Conservation (phyloP, 2,329 filamentous ascomycete genomes). For the Pseudocercospora eumusae region DNA sequence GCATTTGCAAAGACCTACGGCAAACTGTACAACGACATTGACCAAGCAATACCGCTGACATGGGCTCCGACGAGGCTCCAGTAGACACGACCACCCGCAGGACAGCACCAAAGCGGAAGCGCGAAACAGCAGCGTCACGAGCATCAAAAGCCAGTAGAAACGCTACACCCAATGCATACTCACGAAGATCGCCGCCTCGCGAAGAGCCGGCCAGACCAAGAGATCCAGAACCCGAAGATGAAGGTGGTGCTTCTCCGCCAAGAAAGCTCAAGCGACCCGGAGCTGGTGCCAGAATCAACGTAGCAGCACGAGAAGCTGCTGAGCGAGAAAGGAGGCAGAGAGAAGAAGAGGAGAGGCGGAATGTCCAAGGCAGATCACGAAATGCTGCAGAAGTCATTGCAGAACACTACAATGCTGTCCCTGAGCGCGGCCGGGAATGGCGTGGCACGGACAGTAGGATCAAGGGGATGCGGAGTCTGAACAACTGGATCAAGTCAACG, state of each 20-base stretch:
- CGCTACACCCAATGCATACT: conserved; percentile 38
- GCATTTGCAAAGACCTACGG: neutral
- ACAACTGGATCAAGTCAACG: conserved; percentile 98
- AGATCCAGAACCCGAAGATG: conserved; percentile 25
- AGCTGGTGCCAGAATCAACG: conserved; percentile 60
- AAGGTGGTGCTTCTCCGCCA: conserved; percentile 40
- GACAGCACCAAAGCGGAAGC: conserved; percentile 35
- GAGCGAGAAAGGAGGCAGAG: conserved; percentile 52
- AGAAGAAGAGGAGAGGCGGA: conserved; percentile 46
- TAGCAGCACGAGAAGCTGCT: conserved; percentile 67
- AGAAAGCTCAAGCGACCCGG: conserved; percentile 44
- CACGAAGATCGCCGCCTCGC: conserved; percentile 38
- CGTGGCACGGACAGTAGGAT: conserved; percentile 91
- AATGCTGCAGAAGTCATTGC: conserved; percentile 69
- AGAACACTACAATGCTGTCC: conserved; percentile 94
- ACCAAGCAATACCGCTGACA: conserved; percentile 13
- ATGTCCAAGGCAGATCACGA: conserved; percentile 17
- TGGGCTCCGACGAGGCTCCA: conserved; percentile 30
- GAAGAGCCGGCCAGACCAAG: conserved; percentile 26
- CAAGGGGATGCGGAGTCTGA: conserved; percentile 90
- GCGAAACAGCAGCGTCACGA: conserved; percentile 35
- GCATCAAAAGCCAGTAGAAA: conserved; percentile 31
- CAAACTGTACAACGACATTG: neutral
- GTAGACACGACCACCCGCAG: conserved; percentile 23
- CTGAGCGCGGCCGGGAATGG: conserved; percentile 92